These are phyloP conservation scores for Picocystis sp. DNA, from an alignment of 163 green algal genomes.

Conservation along the genomic window DNA sequence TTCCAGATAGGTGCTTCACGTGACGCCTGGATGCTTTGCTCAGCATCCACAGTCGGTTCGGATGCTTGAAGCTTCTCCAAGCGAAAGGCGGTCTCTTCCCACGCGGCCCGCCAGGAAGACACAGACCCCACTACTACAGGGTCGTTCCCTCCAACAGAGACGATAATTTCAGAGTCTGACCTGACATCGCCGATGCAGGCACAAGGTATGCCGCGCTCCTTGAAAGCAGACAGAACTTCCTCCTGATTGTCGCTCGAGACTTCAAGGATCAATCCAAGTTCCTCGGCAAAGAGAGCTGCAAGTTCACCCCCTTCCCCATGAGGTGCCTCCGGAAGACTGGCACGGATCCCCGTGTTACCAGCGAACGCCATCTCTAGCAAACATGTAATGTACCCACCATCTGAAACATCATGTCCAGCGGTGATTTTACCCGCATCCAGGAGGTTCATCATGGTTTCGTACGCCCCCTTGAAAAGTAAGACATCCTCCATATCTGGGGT, in stretches of 20 bases:
- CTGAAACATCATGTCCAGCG: slow-evolving; percentile 85
- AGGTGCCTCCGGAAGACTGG: neutral
- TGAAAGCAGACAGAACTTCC: slow-evolving; percentile 44
- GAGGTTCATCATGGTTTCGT: slow-evolving; percentile 28
- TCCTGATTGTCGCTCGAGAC: slow-evolving; percentile 37
- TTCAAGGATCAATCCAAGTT: slow-evolving; percentile 89
- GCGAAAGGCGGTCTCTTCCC: slow-evolving; percentile 85
- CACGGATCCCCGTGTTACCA: slow-evolving; percentile 11
- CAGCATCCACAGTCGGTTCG: slow-evolving; percentile 58
- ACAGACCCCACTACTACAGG: slow-evolving; percentile 10
- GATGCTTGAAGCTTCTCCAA: slow-evolving; percentile 68
- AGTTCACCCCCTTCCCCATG: slow-evolving; percentile 24
- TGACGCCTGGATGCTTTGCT: slow-evolving; percentile 42
- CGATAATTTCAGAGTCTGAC: slow-evolving; percentile 3
- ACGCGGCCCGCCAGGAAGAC: slow-evolving; percentile 42
- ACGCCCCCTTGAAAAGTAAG: slow-evolving; percentile 5
- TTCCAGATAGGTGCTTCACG: slow-evolving; percentile 30
- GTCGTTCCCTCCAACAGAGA: slow-evolving; percentile 21
- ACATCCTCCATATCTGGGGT: slow-evolving; percentile 21
- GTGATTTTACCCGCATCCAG: slow-evolving; percentile 43
- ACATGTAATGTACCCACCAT: slow-evolving; percentile 70
- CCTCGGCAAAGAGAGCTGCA: slow-evolving; percentile 79
- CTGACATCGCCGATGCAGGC: slow-evolving; percentile 37
- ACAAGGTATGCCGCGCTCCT: slow-evolving; percentile 40
- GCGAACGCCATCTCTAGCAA: slow-evolving; percentile 95